Percentiles rank a stretch among this genome's conserved stretches.
Evolutionary conservation across 352 stramenopile species (phyloP).

Genomic region (Globisporangium emineosum): DNA sequence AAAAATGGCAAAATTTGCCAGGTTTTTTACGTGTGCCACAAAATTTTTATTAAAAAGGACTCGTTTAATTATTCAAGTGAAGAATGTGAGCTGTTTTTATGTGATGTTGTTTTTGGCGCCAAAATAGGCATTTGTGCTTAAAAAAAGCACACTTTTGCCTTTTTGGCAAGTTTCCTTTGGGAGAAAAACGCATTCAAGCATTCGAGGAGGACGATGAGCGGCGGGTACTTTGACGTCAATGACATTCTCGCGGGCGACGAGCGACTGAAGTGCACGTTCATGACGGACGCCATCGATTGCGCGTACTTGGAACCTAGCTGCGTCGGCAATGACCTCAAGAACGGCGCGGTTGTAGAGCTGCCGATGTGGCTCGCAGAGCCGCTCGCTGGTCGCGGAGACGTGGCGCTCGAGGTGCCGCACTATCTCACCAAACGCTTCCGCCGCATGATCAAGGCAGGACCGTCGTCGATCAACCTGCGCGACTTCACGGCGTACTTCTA

Average conservation of each 20-base stretch:
- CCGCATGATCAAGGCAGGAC: slow-evolving; percentile 77
- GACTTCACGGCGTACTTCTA: slow-evolving; percentile 77
- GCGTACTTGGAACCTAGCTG: slow-evolving; percentile 77
- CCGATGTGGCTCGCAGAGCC: slow-evolving; percentile 74
- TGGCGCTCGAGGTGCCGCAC: slow-evolving; percentile 51
- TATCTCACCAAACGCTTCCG: slow-evolving; percentile 74
- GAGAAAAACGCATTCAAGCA: not conserved
- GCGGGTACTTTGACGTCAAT: slow-evolving; percentile 70
- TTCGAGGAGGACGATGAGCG: slow-evolving; percentile 8
- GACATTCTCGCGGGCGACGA: slow-evolving; percentile 79
- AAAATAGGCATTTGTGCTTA: no score
- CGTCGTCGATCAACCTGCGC: slow-evolving; percentile 68
- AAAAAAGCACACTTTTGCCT: no score
- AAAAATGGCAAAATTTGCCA: no score
- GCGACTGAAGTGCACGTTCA: slow-evolving; percentile 75
- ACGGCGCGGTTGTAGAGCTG: slow-evolving; percentile 55
- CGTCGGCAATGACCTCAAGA: slow-evolving; percentile 40
- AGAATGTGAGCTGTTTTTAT: no score
- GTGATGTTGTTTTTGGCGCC: no score
- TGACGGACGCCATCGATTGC: slow-evolving; percentile 62
- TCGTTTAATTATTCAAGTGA: no score
- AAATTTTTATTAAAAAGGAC: no score
- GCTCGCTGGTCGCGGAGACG: slow-evolving; percentile 48
- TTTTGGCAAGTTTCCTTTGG: no score
- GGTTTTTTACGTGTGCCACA: no score